A percentile compares a stretch with the other conserved stretches of the same genome.
These are phyloP conservation scores for Melaleuca alternifolia DNA, from an alignment of 345 rosid genomes.

Conservation along the genomic window DNA sequence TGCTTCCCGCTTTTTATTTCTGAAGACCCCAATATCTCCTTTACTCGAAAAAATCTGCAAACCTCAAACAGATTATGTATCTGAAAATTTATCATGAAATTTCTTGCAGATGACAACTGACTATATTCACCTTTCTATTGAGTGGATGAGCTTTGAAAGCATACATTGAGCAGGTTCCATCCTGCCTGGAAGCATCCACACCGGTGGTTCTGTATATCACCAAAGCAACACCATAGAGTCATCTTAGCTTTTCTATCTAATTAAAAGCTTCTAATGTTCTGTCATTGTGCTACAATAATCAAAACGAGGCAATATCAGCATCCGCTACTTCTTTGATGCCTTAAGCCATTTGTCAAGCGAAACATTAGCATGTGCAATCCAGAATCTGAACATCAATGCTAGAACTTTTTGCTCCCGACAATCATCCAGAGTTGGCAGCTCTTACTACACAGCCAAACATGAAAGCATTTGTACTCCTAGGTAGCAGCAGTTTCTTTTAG, in stretches of 20 bases:
- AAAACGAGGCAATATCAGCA: not conserved
- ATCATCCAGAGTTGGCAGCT: not conserved
- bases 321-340: not conserved
- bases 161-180: conserved; percentile 17
- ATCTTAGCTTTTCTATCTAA: not conserved
- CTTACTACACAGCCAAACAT: not conserved
- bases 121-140: conserved; percentile 55
- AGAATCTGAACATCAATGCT: not conserved
- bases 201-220: conserved; percentile 6
- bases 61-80: not conserved
- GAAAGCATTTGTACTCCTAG: not conserved
- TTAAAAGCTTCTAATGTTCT: not conserved
- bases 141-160: conserved; percentile 59
- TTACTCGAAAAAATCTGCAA: conserved; percentile 69
- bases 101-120: conserved; percentile 1
- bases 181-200: conserved; percentile 25
- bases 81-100: not conserved
- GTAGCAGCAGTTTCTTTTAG: not conserved
- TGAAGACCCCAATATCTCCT: conserved; percentile 69
- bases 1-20: conserved; percentile 61
- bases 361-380: not conserved
- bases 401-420: not conserved
- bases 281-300: not conserved
- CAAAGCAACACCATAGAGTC: not conserved
- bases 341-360: not conserved